These are phyloP conservation scores for Aspergillus pseudoterreus DNA, from an alignment of 2,329 filamentous ascomycete species.

Conservation along the genomic window DNA sequence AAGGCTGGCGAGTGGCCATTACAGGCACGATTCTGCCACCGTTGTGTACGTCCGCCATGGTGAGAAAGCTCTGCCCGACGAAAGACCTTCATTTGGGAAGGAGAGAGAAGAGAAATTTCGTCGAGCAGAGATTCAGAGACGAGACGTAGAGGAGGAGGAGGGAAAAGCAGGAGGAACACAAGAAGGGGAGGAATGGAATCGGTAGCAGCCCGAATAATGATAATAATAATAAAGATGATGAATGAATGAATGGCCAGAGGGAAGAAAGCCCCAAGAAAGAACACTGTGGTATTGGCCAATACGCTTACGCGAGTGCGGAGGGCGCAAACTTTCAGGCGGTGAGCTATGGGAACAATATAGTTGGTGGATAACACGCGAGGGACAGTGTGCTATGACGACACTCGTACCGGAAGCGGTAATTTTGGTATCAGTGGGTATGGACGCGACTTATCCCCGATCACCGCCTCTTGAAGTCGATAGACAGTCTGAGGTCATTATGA, in stretches of 20 bases:
- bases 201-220: not conserved
- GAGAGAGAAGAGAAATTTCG: slow-evolving; percentile 12
- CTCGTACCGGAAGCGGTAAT: not conserved
- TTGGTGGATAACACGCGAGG: not conserved
- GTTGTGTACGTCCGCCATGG: slow-evolving; percentile 37
- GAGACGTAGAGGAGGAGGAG: slow-evolving; percentile 10
- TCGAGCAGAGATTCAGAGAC: slow-evolving; percentile 14
- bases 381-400: not conserved
- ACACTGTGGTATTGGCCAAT: not conserved
- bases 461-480: too few species aligned
- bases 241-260: not conserved
- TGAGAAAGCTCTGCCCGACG: slow-evolving; percentile 30
- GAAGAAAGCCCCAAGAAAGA: not conserved
- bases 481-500: too few species aligned
- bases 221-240: not conserved
- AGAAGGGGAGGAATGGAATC: not conserved
- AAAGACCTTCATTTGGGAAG: slow-evolving; percentile 32
- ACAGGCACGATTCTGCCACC: slow-evolving; percentile 43
- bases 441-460: not conserved
- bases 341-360: not conserved
- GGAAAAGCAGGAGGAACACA: not conserved
- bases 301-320: not conserved
- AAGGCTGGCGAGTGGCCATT: slow-evolving; percentile 27
- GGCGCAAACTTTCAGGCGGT: not conserved
- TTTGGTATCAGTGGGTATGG: not conserved